Evolutionary conservation across 805 yeast species (phyloP), one percentile per base, ranked within the genome.

Genomic region (Vanderwaltozyma polyspora): DNA sequence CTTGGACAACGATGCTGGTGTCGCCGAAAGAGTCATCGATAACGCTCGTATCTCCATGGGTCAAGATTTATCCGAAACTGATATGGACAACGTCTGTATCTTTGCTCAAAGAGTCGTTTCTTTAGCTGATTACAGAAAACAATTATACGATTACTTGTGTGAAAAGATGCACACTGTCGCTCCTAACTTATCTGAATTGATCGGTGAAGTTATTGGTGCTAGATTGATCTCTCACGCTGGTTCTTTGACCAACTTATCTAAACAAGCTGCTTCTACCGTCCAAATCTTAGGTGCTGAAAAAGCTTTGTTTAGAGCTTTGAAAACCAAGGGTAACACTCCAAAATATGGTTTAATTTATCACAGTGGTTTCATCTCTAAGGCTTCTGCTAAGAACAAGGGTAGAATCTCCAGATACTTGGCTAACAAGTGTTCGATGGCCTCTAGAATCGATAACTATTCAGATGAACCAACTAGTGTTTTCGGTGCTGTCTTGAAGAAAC

Each of bases 131-230:
- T 89, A 89, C 76, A 78, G 97, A 62, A 70, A 74, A 55, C 76
- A 75, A 52, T 69, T 91, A 51, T 87, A 70, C 67, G 76, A 76
- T 49, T 91, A 91, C 67, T 70, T 91, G 60, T 75, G 84, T 43
- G 95, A 87, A 49, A 91, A 91, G 71, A 91, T 91, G 98, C 80
- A 83, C 70, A 76, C 85, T 39, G 95, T 91, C 59, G 98, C 98
- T 43, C 98, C 98, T 49, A 91, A 91, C 64, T 72, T 91, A 59
- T 77, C 95, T 32, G 95, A 89, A 61, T 76, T 91, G 61, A 89
- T 91, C 57, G 98, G 98, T 62, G 98, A 91, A 70, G 91, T 89
- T 60, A 94, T 91, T 48, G 98, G 98, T 67, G 98, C 98, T 32
- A 76, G 98, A 64, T 74, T 91, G 54, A 91, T 91, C 47, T 89